phyloP scores from a whole-genome alignment of 495 filamentous ascomycete genomes.

The Hyphodiscus hymeniophilus region DNA sequence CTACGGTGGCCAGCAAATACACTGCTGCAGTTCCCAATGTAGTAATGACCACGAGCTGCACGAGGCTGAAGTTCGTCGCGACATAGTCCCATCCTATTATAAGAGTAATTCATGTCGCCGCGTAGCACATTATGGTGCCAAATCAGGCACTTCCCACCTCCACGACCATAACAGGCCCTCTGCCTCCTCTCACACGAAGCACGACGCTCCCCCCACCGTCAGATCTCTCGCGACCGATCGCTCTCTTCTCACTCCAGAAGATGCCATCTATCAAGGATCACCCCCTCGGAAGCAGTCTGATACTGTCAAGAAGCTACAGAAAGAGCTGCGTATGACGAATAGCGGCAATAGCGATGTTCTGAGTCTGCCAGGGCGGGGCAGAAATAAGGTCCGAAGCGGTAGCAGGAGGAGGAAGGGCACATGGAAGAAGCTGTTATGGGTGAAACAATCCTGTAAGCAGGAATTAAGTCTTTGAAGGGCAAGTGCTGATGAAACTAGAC shows the following conservation, averaged over 20 bases:
- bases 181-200: conserved; percentile 15
- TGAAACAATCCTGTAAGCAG: conserved; percentile 82
- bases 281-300: conserved; percentile 45
- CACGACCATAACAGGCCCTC: conserved; percentile 13
- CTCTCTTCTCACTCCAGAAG: conserved; percentile 67
- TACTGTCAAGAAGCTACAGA: conserved; percentile 29
- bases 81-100: not conserved
- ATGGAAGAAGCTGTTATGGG: conserved; percentile 97
- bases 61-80: not conserved
- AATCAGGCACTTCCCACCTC: conserved; percentile 19
- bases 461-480: not conserved
- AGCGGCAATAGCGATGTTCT: conserved; percentile 12
- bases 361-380: conserved; percentile 25
- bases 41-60: not conserved
- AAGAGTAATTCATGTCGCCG: conserved; percentile 11
- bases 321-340: conserved; percentile 27
- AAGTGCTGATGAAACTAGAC: conserved; percentile 40
- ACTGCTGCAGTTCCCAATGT: too few relatives aligned
- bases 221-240: conserved; percentile 29
- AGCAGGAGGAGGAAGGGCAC: conserved; percentile 56
- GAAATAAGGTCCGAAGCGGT: conserved; percentile 44
- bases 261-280: conserved; percentile 62
- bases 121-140: conserved; percentile 22
- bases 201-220: conserved; percentile 12
- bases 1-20: too few relatives aligned